Evolutionary conservation across 192 early-diverging fungal genomes (phyloP).

Genomic region (Gaertneriomyces sp.): DNA sequence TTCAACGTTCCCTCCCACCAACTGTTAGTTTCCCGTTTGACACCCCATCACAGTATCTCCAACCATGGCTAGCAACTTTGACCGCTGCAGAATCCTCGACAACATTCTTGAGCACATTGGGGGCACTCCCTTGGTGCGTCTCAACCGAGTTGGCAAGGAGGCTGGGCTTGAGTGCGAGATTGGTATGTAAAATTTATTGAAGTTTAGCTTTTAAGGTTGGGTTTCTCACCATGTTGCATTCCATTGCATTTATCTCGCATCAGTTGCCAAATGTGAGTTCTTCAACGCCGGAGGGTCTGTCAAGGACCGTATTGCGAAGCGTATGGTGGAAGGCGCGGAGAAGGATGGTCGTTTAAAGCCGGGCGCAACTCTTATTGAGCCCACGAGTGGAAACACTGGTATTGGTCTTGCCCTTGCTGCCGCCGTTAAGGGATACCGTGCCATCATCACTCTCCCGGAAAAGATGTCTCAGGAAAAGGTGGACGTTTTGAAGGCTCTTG

Average conservation of each 20-base stretch:
- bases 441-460: constrained; percentile 98
- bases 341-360: constrained; percentile 84
- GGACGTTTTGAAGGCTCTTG: constrained; percentile 94
- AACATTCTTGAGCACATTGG: constrained; percentile 94
- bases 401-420: constrained; percentile 96
- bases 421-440: constrained; percentile 98
- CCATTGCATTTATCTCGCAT: neutral
- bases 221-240: neutral
- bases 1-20: too few relatives aligned
- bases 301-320: constrained; percentile 96
- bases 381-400: constrained; percentile 99
- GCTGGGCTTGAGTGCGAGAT: constrained; percentile 95
- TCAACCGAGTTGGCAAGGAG: constrained; percentile 80
- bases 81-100: constrained; percentile 62
- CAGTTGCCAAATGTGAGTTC: constrained; percentile 92
- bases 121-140: constrained; percentile 90
- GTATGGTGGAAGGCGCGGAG: constrained; percentile 97
- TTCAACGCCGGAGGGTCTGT: constrained; percentile 99
- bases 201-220: neutral
- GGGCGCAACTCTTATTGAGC: constrained; percentile 95
- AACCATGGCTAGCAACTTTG: constrained; percentile 7
- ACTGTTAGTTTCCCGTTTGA: too few relatives aligned
- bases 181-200: constrained; percentile 45
- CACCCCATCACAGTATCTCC: neutral
- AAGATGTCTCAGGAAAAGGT: constrained; percentile 99